Base-by-base conservation (phyloP, 129 eudicot genomes). In the Chrysanthemum seticuspe region DNA sequence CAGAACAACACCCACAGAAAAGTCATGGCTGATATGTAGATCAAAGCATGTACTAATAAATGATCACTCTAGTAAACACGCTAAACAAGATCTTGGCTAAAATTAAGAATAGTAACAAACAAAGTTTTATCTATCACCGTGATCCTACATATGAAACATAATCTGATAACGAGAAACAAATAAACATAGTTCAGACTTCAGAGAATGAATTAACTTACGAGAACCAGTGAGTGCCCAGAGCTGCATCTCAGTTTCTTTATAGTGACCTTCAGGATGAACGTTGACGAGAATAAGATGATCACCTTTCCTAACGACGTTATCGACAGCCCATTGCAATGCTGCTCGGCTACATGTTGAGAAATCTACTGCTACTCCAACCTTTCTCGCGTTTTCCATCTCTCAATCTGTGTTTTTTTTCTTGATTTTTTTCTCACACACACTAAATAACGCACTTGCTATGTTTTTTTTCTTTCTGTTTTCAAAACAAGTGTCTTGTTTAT, bases 211-310 rank as follows among this genome's bases (percentile, higher is more conserved):
- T 25, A 67, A 67, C 94, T 25, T 92, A 92, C 98, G 98, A 73
- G 96, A 85, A 65, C 98, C 98, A 36, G 98, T 85, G 74, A 88
- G 55, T 77, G 78, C 95, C 98, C 98, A 92, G 14, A 92, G 87
- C 85, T 83, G 95, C 84, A 83, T 71, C 88, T 92, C 90, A 51
- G 91, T 86, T 4, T 71, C 68, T 55, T 89, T 86, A 27, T 78
- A 82, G 14, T 78, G 0, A 36, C 79, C 88, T 15, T 87, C 89
- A 10, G 95, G 91, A 5, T 61, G 94, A 40, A 89, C 76, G 59
- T 53, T 69, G 58, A 92, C 31, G 67, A 92, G 91, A 44, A 92
- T 80, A 2, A 92, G 91, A 31, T 89, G 85, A 82, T 92, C 98
- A 2, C 96, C 95, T 67, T 74, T 76, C 8, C 85, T 72, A 10